Base-by-base conservation (phyloP, 768 basidiomycete species). In the Kwoniella mangroviensis region DNA sequence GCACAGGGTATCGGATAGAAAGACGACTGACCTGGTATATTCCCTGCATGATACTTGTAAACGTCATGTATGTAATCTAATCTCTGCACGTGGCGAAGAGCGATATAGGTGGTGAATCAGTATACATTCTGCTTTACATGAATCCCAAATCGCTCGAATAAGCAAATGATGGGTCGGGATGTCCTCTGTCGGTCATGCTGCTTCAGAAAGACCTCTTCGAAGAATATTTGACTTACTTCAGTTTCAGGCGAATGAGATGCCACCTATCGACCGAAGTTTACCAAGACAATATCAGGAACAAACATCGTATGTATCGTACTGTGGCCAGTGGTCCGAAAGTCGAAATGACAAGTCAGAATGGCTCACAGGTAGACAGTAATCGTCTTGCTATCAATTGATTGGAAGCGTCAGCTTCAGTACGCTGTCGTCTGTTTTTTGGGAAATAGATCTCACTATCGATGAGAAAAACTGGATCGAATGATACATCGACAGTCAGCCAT, bases 161-260 rank as follows among this genome's bases (percentile, higher is more conserved):
- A n/a, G n/a, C n/a, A n/a, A n/a, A n/a, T n/a, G n/a, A n/a, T n/a
- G n/a, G n/a, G n/a, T n/a, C n/a, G n/a, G n/a, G n/a, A n/a, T n/a
- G n/a, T n/a, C n/a, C n/a, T n/a, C n/a, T n/a, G n/a, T n/a, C n/a
- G n/a, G n/a, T n/a, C n/a, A n/a, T n/a, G n/a, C n/a, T n/a, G n/a
- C n/a, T n/a, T n/a, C n/a, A n/a, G n/a, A n/a, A n/a, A n/a, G n/a
- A n/a, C n/a, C n/a, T n/a, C n/a, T n/a, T n/a, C n/a, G n/a, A n/a
- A n/a, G n/a, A n/a, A n/a, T n/a, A n/a, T n/a, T n/a, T n/a, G 49
- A 67, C 65, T 49, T 43, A 71, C 70, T 26, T 71, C 65, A 4
- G 65, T 61, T 34, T 71, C 70, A 17, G 70, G 70, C 15, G 70
- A 65, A 64, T 71, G 70, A 42, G 70, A 71, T 2, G 70, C 59